Evolutionary conservation across 371 early-diverging fungal species (phyloP).

Genomic region (Actinomortierella wolfii): DNA sequence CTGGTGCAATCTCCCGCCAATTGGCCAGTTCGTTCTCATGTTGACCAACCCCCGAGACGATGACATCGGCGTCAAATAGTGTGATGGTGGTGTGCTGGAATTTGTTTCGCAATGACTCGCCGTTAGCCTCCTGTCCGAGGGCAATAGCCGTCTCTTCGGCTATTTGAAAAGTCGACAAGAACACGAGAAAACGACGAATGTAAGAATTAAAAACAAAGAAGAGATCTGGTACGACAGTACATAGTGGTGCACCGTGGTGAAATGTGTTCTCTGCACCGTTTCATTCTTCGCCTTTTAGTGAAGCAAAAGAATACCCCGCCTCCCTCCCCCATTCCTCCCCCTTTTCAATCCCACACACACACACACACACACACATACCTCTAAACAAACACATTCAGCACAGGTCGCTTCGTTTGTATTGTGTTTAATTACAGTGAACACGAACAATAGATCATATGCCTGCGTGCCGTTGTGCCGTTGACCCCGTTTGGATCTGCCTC

Average conservation of each 20-base stretch:
- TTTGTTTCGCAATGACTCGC: constrained; percentile 42
- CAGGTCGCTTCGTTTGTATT: too few species aligned
- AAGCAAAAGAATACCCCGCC: too few species aligned
- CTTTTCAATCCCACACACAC: too few species aligned
- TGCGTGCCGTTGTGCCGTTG: too few species aligned
- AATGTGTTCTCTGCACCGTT: too few species aligned
- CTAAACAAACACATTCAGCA: too few species aligned
- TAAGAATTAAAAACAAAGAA: not conserved
- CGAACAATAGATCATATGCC: too few species aligned
- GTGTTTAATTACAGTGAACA: too few species aligned
- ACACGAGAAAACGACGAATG: not conserved
- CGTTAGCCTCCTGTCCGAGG: constrained; percentile 41
- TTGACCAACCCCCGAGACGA: constrained; percentile 30
- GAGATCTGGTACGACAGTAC: not conserved
- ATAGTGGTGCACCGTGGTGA: not conserved
- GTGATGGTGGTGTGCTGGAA: constrained; percentile 41
- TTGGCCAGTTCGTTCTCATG: constrained; percentile 49
- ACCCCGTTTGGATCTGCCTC: too few species aligned
- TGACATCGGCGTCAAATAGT: constrained; percentile 35
- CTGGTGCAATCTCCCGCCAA: constrained; percentile 60
- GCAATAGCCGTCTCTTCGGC: constrained; percentile 43
- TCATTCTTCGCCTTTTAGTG: too few species aligned
- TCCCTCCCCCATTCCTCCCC: too few species aligned
- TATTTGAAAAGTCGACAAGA: not conserved
- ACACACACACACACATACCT: too few species aligned